Conservation (phyloP, 2,329 filamentous ascomycete species). For the Apiospora sp. region DNA sequence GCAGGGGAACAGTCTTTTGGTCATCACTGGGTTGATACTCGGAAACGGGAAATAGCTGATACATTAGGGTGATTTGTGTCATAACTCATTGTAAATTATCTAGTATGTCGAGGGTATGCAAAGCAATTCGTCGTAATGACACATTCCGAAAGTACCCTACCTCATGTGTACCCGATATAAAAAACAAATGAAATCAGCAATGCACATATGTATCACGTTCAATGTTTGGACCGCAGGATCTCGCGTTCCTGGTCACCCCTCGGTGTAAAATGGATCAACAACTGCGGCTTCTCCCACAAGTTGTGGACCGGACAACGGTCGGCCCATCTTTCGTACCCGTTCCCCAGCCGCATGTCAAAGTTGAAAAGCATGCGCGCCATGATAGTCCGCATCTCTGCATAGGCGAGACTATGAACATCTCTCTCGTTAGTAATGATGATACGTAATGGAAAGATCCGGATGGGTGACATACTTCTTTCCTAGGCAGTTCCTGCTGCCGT, state of each 20-base stretch:
- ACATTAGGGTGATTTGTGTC: no score
- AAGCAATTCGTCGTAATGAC: no score
- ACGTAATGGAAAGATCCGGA: not conserved
- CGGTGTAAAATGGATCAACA: constrained; percentile 37
- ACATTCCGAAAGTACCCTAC: no score
- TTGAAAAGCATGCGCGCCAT: constrained; percentile 46
- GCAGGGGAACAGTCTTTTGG: no score
- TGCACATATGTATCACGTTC: no score
- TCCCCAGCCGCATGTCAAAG: constrained; percentile 44
- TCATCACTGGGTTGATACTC: no score
- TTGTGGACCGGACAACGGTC: constrained; percentile 37
- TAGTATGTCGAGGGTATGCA: no score
- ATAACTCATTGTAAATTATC: no score
- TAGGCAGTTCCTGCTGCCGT: constrained; percentile 24
- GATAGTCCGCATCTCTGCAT: constrained; percentile 49
- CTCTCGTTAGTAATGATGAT: not conserved
- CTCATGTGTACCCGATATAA: no score
- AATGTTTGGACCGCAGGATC: no score
- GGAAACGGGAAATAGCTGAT: no score
- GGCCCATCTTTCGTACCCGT: constrained; percentile 38
- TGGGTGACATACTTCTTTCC: constrained; percentile 21
- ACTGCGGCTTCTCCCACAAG: constrained; percentile 39
- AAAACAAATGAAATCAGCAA: no score
- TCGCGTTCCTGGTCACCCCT: not conserved
- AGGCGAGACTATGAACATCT: constrained; percentile 38